Evolutionary conservation across 2,329 filamentous ascomycete species (phyloP).

Genomic region (Penicillium nordicum): DNA sequence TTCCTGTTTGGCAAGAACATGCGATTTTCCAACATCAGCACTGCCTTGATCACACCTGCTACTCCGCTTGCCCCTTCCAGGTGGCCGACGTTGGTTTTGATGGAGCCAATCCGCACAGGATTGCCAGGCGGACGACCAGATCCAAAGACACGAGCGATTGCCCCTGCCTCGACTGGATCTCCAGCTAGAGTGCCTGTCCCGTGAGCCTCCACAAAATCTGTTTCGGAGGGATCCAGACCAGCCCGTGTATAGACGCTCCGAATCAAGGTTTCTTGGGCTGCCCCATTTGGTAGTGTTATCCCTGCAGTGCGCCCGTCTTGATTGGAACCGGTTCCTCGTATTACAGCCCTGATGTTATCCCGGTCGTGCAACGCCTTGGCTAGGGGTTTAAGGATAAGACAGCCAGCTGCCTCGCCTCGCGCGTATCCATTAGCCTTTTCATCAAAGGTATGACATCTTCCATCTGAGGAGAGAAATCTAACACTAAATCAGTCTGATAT

Average conservation of each 20-base stretch:
- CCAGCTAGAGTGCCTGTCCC: slow-evolving; percentile 32
- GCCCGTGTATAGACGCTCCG: slow-evolving; percentile 26
- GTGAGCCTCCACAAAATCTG: slow-evolving; percentile 26
- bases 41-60: slow-evolving; percentile 39
- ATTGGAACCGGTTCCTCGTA: slow-evolving; percentile 42
- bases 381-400: slow-evolving; percentile 44
- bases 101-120: slow-evolving; percentile 22
- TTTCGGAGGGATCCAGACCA: slow-evolving; percentile 21
- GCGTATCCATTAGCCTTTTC: slow-evolving; percentile 45
- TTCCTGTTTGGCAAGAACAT: slow-evolving; percentile 45
- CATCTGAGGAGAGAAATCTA: slow-evolving; percentile 29
- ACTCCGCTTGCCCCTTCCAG: slow-evolving; percentile 28
- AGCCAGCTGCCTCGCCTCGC: slow-evolving; percentile 46
- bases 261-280: slow-evolving; percentile 34
- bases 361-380: slow-evolving; percentile 41
- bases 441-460: slow-evolving; percentile 37
- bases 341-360: slow-evolving; percentile 45
- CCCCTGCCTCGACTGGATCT: slow-evolving; percentile 29
- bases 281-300: slow-evolving; percentile 42
- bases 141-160: slow-evolving; percentile 23
- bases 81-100: slow-evolving; percentile 30
- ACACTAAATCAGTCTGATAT: background rate
- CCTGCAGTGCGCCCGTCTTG: slow-evolving; percentile 47
- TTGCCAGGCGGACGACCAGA: slow-evolving; percentile 8
- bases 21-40: slow-evolving; percentile 44